These are phyloP conservation scores for Metschnikowia drakensbergensis DNA, from an alignment of 805 yeast genomes.

Conservation along the genomic window DNA sequence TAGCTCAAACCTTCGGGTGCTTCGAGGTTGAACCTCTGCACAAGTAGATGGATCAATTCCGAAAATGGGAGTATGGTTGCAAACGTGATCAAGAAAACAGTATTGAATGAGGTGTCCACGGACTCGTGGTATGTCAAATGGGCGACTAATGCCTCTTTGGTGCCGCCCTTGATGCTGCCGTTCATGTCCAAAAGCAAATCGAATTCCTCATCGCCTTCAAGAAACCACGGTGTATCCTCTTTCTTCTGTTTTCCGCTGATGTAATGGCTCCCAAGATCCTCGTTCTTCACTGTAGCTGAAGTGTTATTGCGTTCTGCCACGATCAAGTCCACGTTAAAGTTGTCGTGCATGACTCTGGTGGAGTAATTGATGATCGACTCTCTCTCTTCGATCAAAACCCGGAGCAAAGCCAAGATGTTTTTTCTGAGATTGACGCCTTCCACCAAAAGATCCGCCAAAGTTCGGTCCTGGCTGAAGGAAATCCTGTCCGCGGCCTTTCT, in stretches of 20 bases:
- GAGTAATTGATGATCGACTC: slow-evolving; percentile 69
- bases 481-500: slow-evolving; percentile 31
- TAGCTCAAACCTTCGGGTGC: slow-evolving; percentile 88
- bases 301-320: slow-evolving; percentile 46
- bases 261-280: slow-evolving; percentile 31
- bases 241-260: slow-evolving; percentile 33
- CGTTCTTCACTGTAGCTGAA: slow-evolving; percentile 32
- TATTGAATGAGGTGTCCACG: slow-evolving; percentile 58
- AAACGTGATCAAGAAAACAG: slow-evolving; percentile 71
- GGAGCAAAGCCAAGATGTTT: slow-evolving; percentile 39
- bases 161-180: slow-evolving; percentile 80
- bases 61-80: slow-evolving; percentile 66
- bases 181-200: slow-evolving; percentile 56
- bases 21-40: slow-evolving; percentile 60
- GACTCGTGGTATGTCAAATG: slow-evolving; percentile 74
- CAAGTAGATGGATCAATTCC: slow-evolving; percentile 55
- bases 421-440: slow-evolving; percentile 35
- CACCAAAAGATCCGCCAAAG: slow-evolving; percentile 35
- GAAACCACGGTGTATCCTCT: slow-evolving; percentile 62
- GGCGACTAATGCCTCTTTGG: slow-evolving; percentile 70
- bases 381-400: slow-evolving; percentile 64
- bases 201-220: slow-evolving; percentile 62
- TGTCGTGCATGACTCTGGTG: slow-evolving; percentile 73
- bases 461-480: slow-evolving; percentile 37
- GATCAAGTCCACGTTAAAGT: slow-evolving; percentile 57